phyloP scores from a whole-genome alignment of 2,329 filamentous ascomycete genomes.

The Pestalotiopsis sp. region DNA sequence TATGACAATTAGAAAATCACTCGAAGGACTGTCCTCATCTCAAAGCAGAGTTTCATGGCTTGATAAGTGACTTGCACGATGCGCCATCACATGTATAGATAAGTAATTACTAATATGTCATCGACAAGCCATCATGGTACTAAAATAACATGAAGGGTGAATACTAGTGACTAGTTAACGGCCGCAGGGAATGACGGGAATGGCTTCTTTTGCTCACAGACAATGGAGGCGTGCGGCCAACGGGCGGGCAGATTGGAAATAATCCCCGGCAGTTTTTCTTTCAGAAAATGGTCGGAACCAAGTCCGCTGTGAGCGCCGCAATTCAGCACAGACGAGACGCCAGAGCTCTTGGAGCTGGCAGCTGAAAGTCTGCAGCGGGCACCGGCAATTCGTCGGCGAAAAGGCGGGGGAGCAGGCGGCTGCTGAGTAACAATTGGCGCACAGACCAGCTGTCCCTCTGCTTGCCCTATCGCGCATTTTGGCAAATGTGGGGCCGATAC shows the following conservation, averaged over 20 bases:
- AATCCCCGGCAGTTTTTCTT: not conserved
- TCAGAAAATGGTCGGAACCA: not conserved
- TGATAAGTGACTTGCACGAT: not conserved
- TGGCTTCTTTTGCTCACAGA: not conserved
- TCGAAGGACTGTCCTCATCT: not conserved
- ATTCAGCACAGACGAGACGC: not conserved
- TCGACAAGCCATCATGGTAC: not conserved
- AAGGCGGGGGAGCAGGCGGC: not conserved
- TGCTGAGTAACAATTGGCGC: not conserved
- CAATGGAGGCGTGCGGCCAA: not conserved
- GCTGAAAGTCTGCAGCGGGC: not conserved
- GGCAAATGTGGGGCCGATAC: constrained; percentile 25
- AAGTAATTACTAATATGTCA: not conserved
- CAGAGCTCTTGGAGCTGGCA: not conserved
- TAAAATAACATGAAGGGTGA: not conserved
- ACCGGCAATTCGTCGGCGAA: constrained; percentile 21
- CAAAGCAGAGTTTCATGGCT: not conserved
- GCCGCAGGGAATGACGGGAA: not conserved
- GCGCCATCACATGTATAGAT: not conserved
- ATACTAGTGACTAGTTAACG: not conserved
- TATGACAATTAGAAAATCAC: not conserved
- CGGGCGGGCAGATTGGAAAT: not conserved
- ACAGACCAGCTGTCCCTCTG: not conserved
- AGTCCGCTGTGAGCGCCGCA: not conserved
- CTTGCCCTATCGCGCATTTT: constrained; percentile 13